phyloP scores from a whole-genome alignment of 352 stramenopile genomes.

The Phytophthora capsici region DNA sequence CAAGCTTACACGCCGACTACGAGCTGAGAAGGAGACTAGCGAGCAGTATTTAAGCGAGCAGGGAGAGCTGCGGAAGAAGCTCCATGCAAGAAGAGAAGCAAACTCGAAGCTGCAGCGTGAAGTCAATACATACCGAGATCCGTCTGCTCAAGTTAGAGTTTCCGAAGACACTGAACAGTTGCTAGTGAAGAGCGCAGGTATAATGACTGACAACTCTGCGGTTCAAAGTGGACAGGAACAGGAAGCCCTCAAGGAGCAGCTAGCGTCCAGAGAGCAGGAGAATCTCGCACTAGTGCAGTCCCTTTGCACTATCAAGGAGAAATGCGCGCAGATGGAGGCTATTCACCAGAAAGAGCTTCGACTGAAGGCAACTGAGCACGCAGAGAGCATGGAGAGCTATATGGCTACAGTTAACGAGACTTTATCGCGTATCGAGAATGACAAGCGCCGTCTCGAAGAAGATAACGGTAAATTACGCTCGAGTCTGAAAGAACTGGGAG shows the following conservation, averaged over 20 bases:
- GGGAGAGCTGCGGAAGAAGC: conserved; percentile 25
- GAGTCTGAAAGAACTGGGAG: conserved; percentile 31
- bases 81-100: conserved; percentile 22
- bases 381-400: conserved; percentile 37
- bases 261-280: conserved; percentile 48
- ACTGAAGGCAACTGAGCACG: conserved; percentile 32
- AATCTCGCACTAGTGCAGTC: conserved; percentile 54
- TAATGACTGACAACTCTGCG: too few relatives aligned
- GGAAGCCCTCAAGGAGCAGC: conserved; percentile 26
- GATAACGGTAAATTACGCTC: conserved; percentile 24
- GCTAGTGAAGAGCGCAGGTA: too few relatives aligned
- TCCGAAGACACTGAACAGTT: too few relatives aligned
- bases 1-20: conserved; percentile 33
- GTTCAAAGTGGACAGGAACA: not conserved
- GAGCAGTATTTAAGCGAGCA: conserved; percentile 30
- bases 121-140: conserved; percentile 13
- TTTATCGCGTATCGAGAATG: conserved; percentile 38
- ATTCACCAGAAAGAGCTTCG: conserved; percentile 24
- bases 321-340: conserved; percentile 34
- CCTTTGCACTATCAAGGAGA: conserved; percentile 46
- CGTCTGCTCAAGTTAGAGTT: too few relatives aligned
- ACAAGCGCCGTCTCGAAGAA: conserved; percentile 29
- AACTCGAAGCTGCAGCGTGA: conserved; percentile 26
- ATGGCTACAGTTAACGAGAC: conserved; percentile 41
- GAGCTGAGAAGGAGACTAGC: conserved; percentile 28